phyloP scores from a whole-genome alignment of 257 asterid species.

The Solanum pinnatisectum region DNA sequence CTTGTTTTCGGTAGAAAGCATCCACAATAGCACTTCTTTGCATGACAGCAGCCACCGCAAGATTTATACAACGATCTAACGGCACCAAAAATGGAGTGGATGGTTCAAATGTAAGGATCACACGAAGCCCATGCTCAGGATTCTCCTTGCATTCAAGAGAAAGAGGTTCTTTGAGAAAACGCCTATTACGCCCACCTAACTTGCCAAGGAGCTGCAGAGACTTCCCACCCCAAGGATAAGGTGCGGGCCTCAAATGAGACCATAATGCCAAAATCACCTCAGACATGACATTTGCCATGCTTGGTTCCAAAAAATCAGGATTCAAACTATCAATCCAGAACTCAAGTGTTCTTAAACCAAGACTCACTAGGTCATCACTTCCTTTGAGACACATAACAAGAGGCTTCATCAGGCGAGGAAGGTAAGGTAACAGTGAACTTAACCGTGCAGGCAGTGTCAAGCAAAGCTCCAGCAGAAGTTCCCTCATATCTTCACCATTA shows the following conservation, averaged over 20 bases:
- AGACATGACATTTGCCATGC: constrained; percentile 99
- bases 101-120: constrained; percentile 97
- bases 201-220: constrained; percentile 96
- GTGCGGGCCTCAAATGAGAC: constrained; percentile 95
- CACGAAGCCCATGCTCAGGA: constrained; percentile 96
- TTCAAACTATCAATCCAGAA: constrained; percentile 99
- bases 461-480: constrained; percentile 83
- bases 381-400: constrained; percentile 97
- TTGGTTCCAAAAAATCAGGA: constrained; percentile 98
- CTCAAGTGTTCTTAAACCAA: constrained; percentile 94
- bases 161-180: constrained; percentile 96
- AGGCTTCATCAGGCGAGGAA: constrained; percentile 96
- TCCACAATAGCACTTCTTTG: constrained; percentile 63
- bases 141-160: constrained; percentile 98
- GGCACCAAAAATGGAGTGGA: constrained; percentile 97
- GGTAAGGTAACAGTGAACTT: constrained; percentile 89
- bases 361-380: constrained; percentile 84
- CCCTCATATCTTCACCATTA: constrained; percentile 84
- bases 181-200: constrained; percentile 96
- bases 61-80: constrained; percentile 92
- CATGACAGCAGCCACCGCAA: constrained; percentile 94
- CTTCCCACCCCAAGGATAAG: constrained; percentile 95
- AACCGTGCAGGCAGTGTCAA: constrained; percentile 85
- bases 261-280: constrained; percentile 96
- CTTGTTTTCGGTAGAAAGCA: constrained; percentile 78